Conservation (phyloP, 2,329 filamentous ascomycete genomes). For the Amphichorda felina region DNA sequence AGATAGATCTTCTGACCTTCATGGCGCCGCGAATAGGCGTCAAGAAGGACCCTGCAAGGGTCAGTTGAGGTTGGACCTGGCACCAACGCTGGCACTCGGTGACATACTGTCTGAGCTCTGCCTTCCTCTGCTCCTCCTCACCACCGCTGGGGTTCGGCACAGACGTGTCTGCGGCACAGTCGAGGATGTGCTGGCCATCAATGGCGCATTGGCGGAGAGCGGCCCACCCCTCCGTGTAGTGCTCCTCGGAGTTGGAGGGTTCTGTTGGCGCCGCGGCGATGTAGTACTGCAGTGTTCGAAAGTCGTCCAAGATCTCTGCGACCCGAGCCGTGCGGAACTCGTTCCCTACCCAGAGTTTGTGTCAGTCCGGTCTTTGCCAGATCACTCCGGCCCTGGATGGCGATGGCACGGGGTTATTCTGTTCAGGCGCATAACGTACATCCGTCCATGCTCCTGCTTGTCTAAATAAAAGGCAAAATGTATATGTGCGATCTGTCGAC, state of each 20-base stretch:
- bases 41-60: constrained; percentile 38
- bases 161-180: constrained; percentile 49
- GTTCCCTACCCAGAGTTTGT: constrained; percentile 35
- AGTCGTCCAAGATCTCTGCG: constrained; percentile 50
- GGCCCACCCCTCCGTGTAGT: constrained; percentile 52
- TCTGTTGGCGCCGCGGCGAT: constrained; percentile 45
- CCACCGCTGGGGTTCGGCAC: constrained; percentile 42
- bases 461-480: background rate
- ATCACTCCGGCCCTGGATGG: background rate
- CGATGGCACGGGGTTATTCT: no score
- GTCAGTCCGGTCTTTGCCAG: background rate
- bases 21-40: constrained; percentile 49
- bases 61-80: constrained; percentile 4
- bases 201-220: constrained; percentile 48
- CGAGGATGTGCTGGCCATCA: constrained; percentile 53
- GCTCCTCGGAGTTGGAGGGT: constrained; percentile 43
- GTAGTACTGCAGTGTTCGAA: constrained; percentile 48
- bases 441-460: constrained; percentile 3
- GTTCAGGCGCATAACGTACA: constrained; percentile 2
- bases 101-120: constrained; percentile 47
- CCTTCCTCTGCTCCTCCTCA: constrained; percentile 47
- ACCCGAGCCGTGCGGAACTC: constrained; percentile 46
- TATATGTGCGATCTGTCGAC: no score
- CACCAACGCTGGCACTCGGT: background rate
- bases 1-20: constrained; percentile 54